Base-by-base conservation (phyloP, 2,329 filamentous ascomycete genomes). In the Colletotrichum truncatum region DNA sequence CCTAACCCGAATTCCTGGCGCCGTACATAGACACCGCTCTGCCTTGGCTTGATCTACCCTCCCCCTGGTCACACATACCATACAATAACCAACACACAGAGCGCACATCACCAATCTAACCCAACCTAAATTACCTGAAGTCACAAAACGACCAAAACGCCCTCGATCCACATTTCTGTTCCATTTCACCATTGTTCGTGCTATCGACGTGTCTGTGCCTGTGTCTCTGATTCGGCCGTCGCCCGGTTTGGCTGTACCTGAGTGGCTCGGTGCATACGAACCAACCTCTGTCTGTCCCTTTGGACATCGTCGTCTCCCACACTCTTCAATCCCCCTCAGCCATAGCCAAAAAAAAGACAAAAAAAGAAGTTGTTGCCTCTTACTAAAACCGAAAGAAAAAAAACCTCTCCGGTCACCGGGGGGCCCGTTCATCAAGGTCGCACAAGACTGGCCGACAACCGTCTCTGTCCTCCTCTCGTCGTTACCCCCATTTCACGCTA, bases 91-190 rank as follows among this genome's bases (percentile, higher is more conserved):
- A 57, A 39, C 59, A 39, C 52, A 49, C 32, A 58, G 36, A n/a
- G 18, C n/a, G 30, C 58, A 46, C 58, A 48, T 48, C 41, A n/a
- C 39, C 41, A 30, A 38, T 30, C 32, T 52, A 36, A 16, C n/a
- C n/a, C n/a, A n/a, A n/a, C n/a, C n/a, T n/a, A n/a, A n/a, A n/a
- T n/a, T n/a, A n/a, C 18, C 30, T 34, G 23, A 36, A 36, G 4
- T 23, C 16, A 49, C 48, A 36, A 56, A n/a, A 57, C 39, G 18
- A 56, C n/a, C 58, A 53, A 39, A 64, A 28, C 55, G 41, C 55
- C 30, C 48, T 38, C 39, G 39, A n/a, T 65, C 62, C 62, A 54
- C 48, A 61, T 16, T 53, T 57, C 14, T n/a, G 39, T 54, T 41
- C 62, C 48, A 54, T 48, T 34, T 28, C 56, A 23, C 55, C 56